Evolutionary conservation across 768 basidiomycete species (phyloP), one percentile per base, ranked within the genome.

Genomic region (Phaeotremella skinneri): DNA sequence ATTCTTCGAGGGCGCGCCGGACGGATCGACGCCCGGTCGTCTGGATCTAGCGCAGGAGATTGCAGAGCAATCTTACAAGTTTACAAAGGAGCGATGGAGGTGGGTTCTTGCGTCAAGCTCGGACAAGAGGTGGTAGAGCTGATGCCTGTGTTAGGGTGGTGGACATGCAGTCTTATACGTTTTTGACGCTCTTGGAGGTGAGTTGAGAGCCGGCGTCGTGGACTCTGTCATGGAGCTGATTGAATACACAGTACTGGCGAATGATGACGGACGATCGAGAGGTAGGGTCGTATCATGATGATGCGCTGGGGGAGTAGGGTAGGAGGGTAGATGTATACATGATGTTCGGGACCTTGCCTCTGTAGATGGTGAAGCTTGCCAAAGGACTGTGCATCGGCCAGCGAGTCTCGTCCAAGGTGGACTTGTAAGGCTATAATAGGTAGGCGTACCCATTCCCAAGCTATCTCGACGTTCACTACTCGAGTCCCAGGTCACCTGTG

Each of bases 141-240:
- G 53, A 48, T 25, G 21, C 49, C 11, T n/a, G n/a, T n/a, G n/a
- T 45, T 26, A 70, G 69, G 37, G 51, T 63, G 48, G 63, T 63
- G 27, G 73, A 72, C 52, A 75, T 75, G 73, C 73, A 72, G 55
- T 69, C 69, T 27, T 75, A 59, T 52, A 72, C 62, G 47, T 63
- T 67, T 45, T 48, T 75, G 13, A 55, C 67, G 45, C 50, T 69
- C 2, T 53, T 75, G n/a, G 73, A 75, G 61, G 70, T 72, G 49
- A 52, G 70, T 53, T 2, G 11, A n/a, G 2, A 49, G 13, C 43
- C 13, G 13, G 3, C n/a, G 32, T 16, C 13, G 6, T 4, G 20
- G 31, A 27, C 34, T 26, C 2, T 5, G n/a, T 11, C n/a, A n/a
- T n/a, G 31, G 14, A 3, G 29, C 50, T 53, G 51, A 51, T 29